Base-by-base conservation (phyloP, 371 early-diverging fungal genomes). In the Mortierella polycephala region DNA sequence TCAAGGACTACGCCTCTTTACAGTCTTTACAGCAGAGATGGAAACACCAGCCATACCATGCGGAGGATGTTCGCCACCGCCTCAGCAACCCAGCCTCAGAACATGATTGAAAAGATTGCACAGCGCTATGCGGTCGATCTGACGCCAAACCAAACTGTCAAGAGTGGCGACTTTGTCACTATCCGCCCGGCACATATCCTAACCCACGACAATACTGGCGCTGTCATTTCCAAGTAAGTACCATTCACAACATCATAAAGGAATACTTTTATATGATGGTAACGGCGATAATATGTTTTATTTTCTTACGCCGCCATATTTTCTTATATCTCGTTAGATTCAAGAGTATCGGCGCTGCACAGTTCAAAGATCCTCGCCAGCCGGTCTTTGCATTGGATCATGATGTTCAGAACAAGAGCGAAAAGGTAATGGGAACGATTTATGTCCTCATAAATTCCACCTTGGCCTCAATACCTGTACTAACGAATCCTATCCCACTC, bases 171-270 rank as follows among this genome's bases (percentile, higher is more conserved):
- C 82, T 96, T 96, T 85, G 94, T 98, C 21, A 88, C 92, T 20
- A 96, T 98, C 69, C 90, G 88, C 14, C 98, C 98, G 21, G 90
- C 93, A 49, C 95, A 95, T 79, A 88, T 96, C 40, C 89, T 97
- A 86, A 98, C 98, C 1, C 98, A 98, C 81, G 98, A 98, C 81
- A 98, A 98, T 73, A 96, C 98, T 0, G 97, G 93, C 23, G 96
- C 96, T 8, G 98, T 98, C 47, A 94, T 96, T 64, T 86, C 88
- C 64, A 96, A 96, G 94, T 94, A 85, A 79, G 88, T 69, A 18
- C 20, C 21, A 7, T 18, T 39, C 18, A 50, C 2, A 14, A 37
- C 37, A 9, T 18, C 49, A 53, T 39, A 30, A n/a, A 41, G 49
- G 37, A 30, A n/a, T 45, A 14, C 42, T 11, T 40, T 41, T 62